Evolutionary conservation across 345 rosid genomes (phyloP), one percentile per base, ranked within the genome.

Genomic region (Bretschneidera sinensis): DNA sequence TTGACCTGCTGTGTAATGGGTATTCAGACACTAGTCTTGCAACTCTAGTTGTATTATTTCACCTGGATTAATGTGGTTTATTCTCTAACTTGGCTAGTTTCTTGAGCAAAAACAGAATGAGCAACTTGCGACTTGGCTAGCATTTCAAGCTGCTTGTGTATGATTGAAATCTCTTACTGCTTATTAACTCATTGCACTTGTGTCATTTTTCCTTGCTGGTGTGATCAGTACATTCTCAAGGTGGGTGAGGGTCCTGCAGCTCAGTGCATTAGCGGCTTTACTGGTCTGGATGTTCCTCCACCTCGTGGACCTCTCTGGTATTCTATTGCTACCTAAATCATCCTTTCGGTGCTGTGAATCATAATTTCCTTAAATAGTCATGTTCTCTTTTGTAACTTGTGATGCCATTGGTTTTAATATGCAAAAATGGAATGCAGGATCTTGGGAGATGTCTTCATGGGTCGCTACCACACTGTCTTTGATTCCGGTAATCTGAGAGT

Each of bases 281-380:
- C 82, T 24, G 92, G 86, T 21, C 24, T 94, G 17, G 99, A 90
- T 51, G 70, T 88, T 45, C 83, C 92, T 51, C 97, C 97, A 31
- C 97, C 99, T 24, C 91, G 83, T 21, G 99, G 99, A 48, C 96
- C 96, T 23, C 95, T 94, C 82, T 88, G 96, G 98, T 91, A 86
- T 24, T 49, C 24, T 17, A 28, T 55, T 28, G 24, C 54, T 22
- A 0, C 17, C 39, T 13, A 39, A 39, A 17, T 55, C 18, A 7
- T 6, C 16, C 18, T 15, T 35, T 6, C 45, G 2, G 45, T 14
- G 10, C 16, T 39, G n/a, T n/a, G 45, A 39, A 35, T 22, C 24
- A 52, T 43, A 20, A 55, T n/a, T 35, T 19, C 39, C 11, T 15
- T 22, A 16, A 35, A 24, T 9, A 14, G 22, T 48, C 6, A 2